Percentiles rank a stretch among this genome's conserved stretches.
Evolutionary conservation across 1,284 basidiomycete genomes (phyloP).

Genomic region (Ustilago crameri): DNA sequence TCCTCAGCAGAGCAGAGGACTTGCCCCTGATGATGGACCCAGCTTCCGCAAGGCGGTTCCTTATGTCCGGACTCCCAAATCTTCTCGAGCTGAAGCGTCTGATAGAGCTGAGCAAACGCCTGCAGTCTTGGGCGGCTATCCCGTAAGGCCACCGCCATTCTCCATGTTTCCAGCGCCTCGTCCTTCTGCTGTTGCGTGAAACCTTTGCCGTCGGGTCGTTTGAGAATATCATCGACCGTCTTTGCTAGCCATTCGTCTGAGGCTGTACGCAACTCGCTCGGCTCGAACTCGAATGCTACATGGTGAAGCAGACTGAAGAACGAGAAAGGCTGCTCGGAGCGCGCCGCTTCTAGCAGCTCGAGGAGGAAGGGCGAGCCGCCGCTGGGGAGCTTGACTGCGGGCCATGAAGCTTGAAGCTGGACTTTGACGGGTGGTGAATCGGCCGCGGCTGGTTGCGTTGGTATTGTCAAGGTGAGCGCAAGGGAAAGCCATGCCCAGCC

Average conservation of each 20-base stretch:
- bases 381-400: constrained; percentile 69
- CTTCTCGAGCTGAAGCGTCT: constrained; percentile 31
- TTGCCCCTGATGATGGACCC: constrained; percentile 42
- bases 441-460: constrained; percentile 8
- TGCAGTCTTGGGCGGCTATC: constrained; percentile 52
- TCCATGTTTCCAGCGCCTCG: constrained; percentile 48
- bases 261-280: constrained; percentile 10
- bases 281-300: constrained; percentile 22
- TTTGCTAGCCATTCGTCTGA: constrained; percentile 25
- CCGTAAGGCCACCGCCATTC: constrained; percentile 54
- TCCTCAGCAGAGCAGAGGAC: constrained; percentile 53
- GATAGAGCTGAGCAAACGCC: constrained; percentile 59
- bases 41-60: constrained; percentile 45
- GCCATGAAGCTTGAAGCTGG: constrained; percentile 82
- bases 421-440: constrained; percentile 78
- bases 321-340: constrained; percentile 36
- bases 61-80: constrained; percentile 68
- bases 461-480: constrained; percentile 6
- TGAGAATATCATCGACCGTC: constrained; percentile 19
- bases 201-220: constrained; percentile 12
- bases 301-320: constrained; percentile 51
- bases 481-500: constrained; percentile 34
- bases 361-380: constrained; percentile 70
- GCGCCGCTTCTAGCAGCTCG: constrained; percentile 80
- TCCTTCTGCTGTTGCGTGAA: neutral